Base-by-base conservation (phyloP, 139 green algal genomes). In the Chlamydomonas incerta region DNA sequence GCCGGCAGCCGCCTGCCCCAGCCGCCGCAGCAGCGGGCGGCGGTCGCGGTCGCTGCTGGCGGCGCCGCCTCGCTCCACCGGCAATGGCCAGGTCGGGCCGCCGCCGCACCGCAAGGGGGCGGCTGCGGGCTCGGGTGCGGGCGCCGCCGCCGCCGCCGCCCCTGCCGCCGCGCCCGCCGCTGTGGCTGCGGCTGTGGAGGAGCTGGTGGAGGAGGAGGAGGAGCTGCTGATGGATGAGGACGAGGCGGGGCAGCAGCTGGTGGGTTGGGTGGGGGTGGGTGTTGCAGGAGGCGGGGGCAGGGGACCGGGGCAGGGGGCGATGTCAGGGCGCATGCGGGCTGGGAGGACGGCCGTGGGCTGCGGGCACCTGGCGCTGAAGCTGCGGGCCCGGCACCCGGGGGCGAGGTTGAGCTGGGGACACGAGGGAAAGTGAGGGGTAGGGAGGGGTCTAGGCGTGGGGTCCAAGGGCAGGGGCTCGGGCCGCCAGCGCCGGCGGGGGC, bases 241-340 rank as follows among this genome's bases (percentile, higher is more conserved):
- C 41, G 79, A 85, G 79, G 79, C 79, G 79, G 79, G 79, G 63
- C 79, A 85, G 79, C 65, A 85, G 79, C 79, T 85, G 79, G 79
- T 84, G 65, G 18, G 77, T 52, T 13, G 26, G 5, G 65, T 29
- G n/a, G n/a, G 62, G 14, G 55, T 23, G 63, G 2, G 63, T 33
- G 26, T 26, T 26, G 67, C 24, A 8, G 31, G 67, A 24, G 31
- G 67, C 5, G 31, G 67, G 15, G 67, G 31, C 4, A 6, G 67
- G 31, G 4, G 41, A 50, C n/a, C n/a, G n/a, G n/a, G n/a, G n/a
- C n/a, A n/a, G n/a, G n/a, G n/a, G n/a, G n/a, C n/a, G n/a, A n/a
- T n/a, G n/a, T n/a, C n/a, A n/a, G n/a, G n/a, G n/a, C n/a, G n/a
- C n/a, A n/a, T n/a, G n/a, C n/a, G n/a, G n/a, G n/a, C n/a, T n/a